Conservation (phyloP, 2,329 filamentous ascomycete genomes). For the Ceratocystis colombiana region DNA sequence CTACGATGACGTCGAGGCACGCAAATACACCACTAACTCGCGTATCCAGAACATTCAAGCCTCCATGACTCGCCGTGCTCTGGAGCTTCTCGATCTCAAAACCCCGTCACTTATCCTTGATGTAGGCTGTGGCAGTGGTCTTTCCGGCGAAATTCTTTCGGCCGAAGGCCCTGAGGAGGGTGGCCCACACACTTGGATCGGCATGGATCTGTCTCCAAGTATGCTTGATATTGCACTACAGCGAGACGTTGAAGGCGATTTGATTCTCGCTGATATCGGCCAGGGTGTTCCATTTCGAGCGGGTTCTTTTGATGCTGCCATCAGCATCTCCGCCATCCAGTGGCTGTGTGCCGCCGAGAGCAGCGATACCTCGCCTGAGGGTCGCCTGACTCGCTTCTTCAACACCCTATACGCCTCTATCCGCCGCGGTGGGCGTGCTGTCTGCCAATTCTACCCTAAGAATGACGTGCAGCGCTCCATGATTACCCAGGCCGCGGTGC, state of each 20-base stretch:
- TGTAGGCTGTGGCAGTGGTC: conserved; percentile 88
- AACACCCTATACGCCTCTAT: conserved; percentile 81
- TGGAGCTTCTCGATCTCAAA: conserved; percentile 76
- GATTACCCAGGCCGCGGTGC: conserved; percentile 83
- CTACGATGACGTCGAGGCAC: conserved; percentile 90
- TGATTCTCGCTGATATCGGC: conserved; percentile 90
- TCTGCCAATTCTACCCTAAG: conserved; percentile 97
- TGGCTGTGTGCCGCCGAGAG: conserved; percentile 96
- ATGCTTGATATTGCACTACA: conserved; percentile 96
- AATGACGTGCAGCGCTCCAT: conserved; percentile 85
- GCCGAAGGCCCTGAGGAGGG: conserved; percentile 57
- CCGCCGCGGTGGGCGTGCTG: conserved; percentile 73
- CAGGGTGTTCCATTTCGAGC: conserved; percentile 91
- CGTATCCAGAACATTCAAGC: conserved; percentile 94
- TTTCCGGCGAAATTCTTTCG: conserved; percentile 88
- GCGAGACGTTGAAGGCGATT: conserved; percentile 80
- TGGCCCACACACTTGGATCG: conserved; percentile 89
- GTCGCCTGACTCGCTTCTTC: conserved; percentile 75
- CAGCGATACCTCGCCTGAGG: conserved; percentile 69
- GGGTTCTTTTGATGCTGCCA: conserved; percentile 86
- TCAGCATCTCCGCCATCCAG: conserved; percentile 92
- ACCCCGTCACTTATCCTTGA: conserved; percentile 83
- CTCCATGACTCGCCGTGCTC: conserved; percentile 84
- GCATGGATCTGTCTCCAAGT: conserved; percentile 88
- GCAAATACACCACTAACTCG: conserved; percentile 94